Percentiles rank a stretch among this genome's conserved stretches.
phyloP scores from a whole-genome alignment of 2,329 filamentous ascomycete genomes.

The Trichoderma afroharzianum region DNA sequence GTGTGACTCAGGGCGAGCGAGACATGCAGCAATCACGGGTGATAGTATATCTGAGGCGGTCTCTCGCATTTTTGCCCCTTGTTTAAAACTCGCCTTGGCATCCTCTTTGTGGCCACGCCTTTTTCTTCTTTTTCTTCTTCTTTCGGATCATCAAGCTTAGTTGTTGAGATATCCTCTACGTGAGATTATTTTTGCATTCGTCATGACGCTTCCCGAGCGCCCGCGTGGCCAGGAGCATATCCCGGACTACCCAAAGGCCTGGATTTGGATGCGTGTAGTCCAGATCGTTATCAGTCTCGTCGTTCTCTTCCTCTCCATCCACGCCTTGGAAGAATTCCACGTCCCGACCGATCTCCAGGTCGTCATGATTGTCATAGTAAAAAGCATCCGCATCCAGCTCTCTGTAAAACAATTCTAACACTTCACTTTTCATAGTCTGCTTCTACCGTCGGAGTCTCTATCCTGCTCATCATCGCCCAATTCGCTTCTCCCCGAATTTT shows the following conservation, averaged over 20 bases:
- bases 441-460: neutral
- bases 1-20: neutral
- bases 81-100: neutral
- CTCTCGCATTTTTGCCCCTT: neutral
- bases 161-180: neutral
- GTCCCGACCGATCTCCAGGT: neutral
- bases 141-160: neutral
- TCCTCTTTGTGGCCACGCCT: neutral
- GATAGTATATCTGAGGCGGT: neutral
- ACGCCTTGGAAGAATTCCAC: slow-evolving; percentile 21
- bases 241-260: slow-evolving; percentile 42
- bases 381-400: neutral
- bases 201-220: slow-evolving; percentile 6
- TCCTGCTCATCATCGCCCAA: neutral
- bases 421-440: neutral
- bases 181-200: neutral
- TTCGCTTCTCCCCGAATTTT: neutral
- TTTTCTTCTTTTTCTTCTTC: neutral
- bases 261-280: slow-evolving; percentile 42
- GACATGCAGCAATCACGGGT: neutral
- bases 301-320: slow-evolving; percentile 39
- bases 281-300: slow-evolving; percentile 47
- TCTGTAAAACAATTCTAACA: neutral
- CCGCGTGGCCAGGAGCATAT: slow-evolving; percentile 42
- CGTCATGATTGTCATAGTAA: neutral